Conservation (phyloP, 2,329 filamentous ascomycete species). For the Curvularia lunata region DNA sequence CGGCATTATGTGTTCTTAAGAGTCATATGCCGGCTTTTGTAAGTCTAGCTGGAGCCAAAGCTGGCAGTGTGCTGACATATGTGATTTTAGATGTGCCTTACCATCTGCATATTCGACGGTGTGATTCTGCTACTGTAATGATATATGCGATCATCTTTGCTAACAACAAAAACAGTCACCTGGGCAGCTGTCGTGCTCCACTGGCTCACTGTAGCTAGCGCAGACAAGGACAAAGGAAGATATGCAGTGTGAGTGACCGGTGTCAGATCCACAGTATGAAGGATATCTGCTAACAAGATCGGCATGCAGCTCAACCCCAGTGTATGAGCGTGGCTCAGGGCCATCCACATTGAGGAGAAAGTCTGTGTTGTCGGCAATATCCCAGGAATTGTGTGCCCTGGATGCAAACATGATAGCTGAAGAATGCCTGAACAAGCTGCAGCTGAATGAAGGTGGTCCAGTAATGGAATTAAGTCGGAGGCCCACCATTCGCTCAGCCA, state of each 20-base stretch:
- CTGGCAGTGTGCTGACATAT: background rate
- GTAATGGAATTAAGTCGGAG: background rate
- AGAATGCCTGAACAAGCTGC: background rate
- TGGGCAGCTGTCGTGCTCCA: conserved; percentile 45
- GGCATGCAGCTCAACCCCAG: conserved; percentile 1
- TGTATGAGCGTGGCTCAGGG: background rate
- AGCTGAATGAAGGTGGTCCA: background rate
- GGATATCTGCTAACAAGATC: background rate
- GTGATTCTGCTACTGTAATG: conserved; percentile 11
- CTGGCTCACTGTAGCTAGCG: conserved; percentile 43
- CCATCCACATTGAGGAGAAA: conserved; percentile 1
- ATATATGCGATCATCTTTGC: background rate
- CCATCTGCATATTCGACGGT: conserved; percentile 52
- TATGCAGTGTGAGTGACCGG: conserved; percentile 18
- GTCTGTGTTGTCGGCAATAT: background rate
- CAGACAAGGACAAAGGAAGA: conserved; percentile 26
- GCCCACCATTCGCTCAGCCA: conserved; percentile 1
- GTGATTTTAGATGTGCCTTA: conserved; percentile 43
- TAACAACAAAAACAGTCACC: conserved; percentile 36
- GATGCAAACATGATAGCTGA: background rate
- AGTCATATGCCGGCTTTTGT: conserved; percentile 50
- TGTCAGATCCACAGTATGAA: background rate
- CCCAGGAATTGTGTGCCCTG: background rate
- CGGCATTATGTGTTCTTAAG: conserved; percentile 35
- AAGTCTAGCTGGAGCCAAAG: background rate